Evolutionary conservation across 2,329 filamentous ascomycete species (phyloP).

Genomic region (Trichoderma breve): DNA sequence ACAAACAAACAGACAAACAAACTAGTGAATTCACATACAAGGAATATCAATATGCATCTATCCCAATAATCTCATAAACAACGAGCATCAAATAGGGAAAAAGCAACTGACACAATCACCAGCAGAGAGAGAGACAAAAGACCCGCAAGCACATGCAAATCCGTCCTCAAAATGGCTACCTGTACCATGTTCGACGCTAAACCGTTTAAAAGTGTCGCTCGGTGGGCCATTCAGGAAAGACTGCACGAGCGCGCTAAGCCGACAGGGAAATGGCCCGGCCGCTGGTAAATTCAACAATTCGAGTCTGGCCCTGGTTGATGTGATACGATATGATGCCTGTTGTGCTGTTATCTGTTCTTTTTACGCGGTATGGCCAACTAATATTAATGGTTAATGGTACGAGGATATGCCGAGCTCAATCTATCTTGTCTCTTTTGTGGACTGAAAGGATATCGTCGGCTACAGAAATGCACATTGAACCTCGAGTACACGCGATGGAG

Average conservation of each 20-base stretch:
- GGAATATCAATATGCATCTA: not conserved
- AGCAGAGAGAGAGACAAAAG: not conserved
- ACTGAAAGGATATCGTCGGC: not conserved
- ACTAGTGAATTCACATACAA: not conserved
- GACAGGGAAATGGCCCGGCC: not conserved
- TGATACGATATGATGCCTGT: not conserved
- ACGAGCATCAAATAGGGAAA: not conserved
- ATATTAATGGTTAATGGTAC: not conserved
- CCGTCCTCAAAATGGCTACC: no score
- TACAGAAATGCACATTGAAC: not conserved
- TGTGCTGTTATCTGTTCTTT: not conserved
- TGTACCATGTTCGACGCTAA: not conserved
- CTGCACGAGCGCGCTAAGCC: conserved; percentile 4
- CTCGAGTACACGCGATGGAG: not conserved
- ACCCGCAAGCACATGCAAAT: conserved; percentile 18
- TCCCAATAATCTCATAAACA: not conserved
- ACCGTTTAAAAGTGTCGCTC: not conserved
- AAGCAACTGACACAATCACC: not conserved
- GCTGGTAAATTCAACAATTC: not conserved
- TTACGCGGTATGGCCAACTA: not conserved
- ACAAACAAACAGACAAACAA: no score
- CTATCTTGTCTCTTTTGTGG: not conserved
- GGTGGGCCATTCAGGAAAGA: conserved; percentile 18
- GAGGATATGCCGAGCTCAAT: not conserved
- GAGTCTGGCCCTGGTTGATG: not conserved